Evolutionary conservation across 306 rosid species (phyloP).

Genomic region (Lathyrus tuberosus): DNA sequence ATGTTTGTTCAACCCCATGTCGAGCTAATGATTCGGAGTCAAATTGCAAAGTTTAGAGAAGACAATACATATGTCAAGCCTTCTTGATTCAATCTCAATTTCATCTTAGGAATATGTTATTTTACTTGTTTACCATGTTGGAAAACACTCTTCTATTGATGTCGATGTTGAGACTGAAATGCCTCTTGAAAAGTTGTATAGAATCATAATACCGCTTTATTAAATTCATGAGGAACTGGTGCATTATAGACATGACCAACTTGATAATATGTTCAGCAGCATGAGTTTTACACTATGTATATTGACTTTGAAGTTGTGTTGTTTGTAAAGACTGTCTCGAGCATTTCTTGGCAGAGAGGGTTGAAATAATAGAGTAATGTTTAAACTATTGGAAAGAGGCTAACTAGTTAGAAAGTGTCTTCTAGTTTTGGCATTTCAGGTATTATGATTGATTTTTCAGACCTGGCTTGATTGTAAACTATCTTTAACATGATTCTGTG

Average conservation of each 20-base stretch:
- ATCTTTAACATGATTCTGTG: neutral
- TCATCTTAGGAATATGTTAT: neutral
- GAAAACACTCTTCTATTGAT: neutral
- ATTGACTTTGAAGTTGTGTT: neutral
- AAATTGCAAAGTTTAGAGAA: constrained; percentile 83
- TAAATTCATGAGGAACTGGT: neutral
- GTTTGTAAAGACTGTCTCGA: neutral
- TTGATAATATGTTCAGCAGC: neutral
- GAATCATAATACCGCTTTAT: neutral
- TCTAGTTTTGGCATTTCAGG: neutral
- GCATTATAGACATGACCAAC: neutral
- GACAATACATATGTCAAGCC: constrained; percentile 90
- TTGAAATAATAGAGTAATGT: neutral
- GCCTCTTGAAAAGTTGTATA: neutral
- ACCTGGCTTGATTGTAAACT: neutral
- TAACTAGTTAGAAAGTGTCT: neutral
- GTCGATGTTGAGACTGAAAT: neutral
- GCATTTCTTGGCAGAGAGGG: neutral
- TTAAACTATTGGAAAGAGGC: neutral
- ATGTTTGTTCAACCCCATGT: constrained; percentile 86
- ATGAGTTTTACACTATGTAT: neutral
- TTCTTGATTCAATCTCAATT: constrained; percentile 44
- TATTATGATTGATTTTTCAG: no score
- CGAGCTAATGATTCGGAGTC: constrained; percentile 72
- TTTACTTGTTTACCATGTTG: neutral